Evolutionary conservation across 306 rosid genomes (phyloP).

Genomic region (Cucurbita pepo): DNA sequence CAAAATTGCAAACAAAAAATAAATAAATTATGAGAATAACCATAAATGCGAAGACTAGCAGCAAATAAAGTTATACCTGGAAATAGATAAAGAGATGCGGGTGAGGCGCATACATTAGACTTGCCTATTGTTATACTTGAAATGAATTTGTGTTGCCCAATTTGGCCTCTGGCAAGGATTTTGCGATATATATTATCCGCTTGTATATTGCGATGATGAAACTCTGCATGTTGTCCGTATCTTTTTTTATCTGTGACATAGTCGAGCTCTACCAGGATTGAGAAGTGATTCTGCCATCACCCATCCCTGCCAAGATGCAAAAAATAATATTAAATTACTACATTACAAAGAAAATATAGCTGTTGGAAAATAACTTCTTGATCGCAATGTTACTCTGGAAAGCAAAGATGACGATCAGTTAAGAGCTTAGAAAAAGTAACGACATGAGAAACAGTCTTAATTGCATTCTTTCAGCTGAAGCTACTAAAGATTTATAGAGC

Average conservation of each 20-base stretch:
- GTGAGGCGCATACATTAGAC: neutral
- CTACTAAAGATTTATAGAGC: neutral
- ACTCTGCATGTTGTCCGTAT: neutral
- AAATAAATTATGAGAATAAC: neutral
- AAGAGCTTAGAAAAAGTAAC: neutral
- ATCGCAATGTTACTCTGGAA: neutral
- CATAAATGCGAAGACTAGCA: neutral
- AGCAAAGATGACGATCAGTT: neutral
- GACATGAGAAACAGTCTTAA: neutral
- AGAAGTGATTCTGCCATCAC: slow-evolving; percentile 81
- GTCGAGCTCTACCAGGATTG: slow-evolving; percentile 93
- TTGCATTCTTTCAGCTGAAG: neutral
- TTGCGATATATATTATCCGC: neutral
- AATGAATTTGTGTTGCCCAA: neutral
- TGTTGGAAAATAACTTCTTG: neutral
- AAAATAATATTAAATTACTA: neutral
- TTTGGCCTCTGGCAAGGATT: neutral
- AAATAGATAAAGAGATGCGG: neutral
- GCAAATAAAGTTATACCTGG: neutral
- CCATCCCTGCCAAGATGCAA: slow-evolving; percentile 57
- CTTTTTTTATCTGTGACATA: slow-evolving; percentile 17
- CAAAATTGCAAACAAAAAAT: neutral
- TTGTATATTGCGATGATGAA: neutral
- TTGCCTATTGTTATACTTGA: neutral
- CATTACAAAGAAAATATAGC: neutral